Base-by-base conservation (phyloP, 2,329 filamentous ascomycete species). In the Leptodontidium sp. region DNA sequence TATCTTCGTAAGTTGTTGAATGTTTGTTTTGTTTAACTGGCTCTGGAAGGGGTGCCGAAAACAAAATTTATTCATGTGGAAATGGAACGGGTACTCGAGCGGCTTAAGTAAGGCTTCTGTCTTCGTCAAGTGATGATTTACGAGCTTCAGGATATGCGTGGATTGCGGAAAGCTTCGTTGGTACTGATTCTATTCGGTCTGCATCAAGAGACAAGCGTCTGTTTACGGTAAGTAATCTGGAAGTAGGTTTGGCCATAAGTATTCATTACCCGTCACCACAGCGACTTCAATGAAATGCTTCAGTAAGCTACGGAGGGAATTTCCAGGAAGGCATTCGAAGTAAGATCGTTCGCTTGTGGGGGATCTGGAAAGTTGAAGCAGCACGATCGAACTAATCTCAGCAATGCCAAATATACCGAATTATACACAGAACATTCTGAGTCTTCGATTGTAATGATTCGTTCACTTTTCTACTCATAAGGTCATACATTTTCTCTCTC, bases 1-100 rank as follows among this genome's bases (percentile, higher is more conserved):
- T 0, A 80, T 91, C 67, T 91, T 91, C 79, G 70, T 75, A 45
- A 71, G 66, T 73, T 14, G 12, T 32, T 21, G 24, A 2, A 17
- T 21, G 4, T 21, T 6, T 68, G 4, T 21, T 6, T 68, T 64
- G 45, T 49, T 35, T 47, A 57, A 7, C 50, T 4, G 12, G 9
- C 8, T 43, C n/a, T 6, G 12, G 52, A 57, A 50, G 38, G 32
- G n/a, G 4, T 50, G 21, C 47, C n/a, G 1, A 47, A 47, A 7
- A 4, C 11, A n/a, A 47, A 7, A 2, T 47, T 47, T 47, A 14
- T 7, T 47, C 15, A 21, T 47, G 15, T 5, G 4, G 15, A 47
- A 47, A 7, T 6, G n/a, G 14, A 47, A 47, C 8, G 45, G 7
- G 5, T 14, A 7, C n/a, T 47, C 45, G 3, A 47, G 49, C 12